A percentile compares a stretch with the other conserved stretches of the same genome.
These are phyloP conservation scores for Lyophyllum decastes DNA, from an alignment of 768 basidiomycete genomes.

Conservation along the genomic window DNA sequence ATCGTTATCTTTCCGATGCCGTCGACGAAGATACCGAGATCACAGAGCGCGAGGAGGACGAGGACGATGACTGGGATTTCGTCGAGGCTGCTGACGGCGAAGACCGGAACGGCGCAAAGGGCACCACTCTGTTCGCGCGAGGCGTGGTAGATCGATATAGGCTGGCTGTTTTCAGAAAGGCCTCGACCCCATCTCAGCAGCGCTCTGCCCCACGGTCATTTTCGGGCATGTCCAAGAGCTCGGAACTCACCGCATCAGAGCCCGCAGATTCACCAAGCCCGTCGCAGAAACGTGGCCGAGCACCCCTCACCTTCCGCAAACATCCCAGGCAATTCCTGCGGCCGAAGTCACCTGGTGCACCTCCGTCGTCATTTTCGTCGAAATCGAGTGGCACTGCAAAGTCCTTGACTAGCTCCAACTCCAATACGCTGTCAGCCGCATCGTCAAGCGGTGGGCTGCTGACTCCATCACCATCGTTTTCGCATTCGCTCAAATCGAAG, in stretches of 20 bases:
- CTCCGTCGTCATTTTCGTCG: constrained; percentile 41
- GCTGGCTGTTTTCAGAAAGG: constrained; percentile 83
- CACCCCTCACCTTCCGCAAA: constrained; percentile 69
- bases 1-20: constrained; percentile 65
- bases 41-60: constrained; percentile 55
- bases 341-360: constrained; percentile 59
- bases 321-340: constrained; percentile 72
- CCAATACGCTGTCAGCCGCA: constrained; percentile 46
- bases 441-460: constrained; percentile 50
- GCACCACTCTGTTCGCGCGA: constrained; percentile 83
- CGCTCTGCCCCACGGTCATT: constrained; percentile 46
- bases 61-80: constrained; percentile 92
- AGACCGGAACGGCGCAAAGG: constrained; percentile 79
- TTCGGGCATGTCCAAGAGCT: constrained; percentile 61
- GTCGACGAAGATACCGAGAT: constrained; percentile 48
- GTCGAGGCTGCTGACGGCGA: constrained; percentile 81
- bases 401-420: constrained; percentile 40
- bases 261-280: constrained; percentile 47
- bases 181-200: constrained; percentile 59
- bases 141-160: constrained; percentile 89
- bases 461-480: constrained; percentile 64
- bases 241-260: constrained; percentile 42
- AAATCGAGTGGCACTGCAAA: constrained; percentile 40
- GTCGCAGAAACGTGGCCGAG: constrained; percentile 66
- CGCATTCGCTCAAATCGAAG: constrained; percentile 80